Base-by-base conservation (phyloP, 192 early-diverging fungal species). In the Coemansia sp. region DNA sequence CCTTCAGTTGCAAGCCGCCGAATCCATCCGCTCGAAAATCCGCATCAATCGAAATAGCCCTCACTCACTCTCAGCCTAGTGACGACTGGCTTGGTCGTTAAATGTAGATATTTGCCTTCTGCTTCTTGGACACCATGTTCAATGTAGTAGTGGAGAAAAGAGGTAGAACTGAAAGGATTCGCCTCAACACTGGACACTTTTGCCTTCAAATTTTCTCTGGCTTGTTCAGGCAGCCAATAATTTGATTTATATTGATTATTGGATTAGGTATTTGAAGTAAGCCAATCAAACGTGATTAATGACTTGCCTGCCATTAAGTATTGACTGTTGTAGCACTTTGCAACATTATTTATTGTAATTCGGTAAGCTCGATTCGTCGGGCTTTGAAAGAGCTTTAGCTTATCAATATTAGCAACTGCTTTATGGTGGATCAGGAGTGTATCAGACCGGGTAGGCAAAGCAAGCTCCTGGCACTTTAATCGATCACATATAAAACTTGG, bases 331-430 rank as follows among this genome's bases (percentile, higher is more conserved):
- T 21, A 21, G 21, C 21, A 21, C 21, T 21, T 21, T 21, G 21
- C 0, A 21, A 21, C 21, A 21, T 21, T 8, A n/a, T 35, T 35
- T 35, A 35, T 35, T 7, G 32, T 7, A 35, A 6, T 35, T 35
- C 8, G 32, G 32, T 8, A 35, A 35, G 32, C 32, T 35, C 7
- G 0, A 2, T 35, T 4, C 32, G 6, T 35, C 32, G 32, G 32
- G 32, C 32, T 35, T 35, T 35, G 32, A 35, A 35, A 35, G 94
- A 90, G 32, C 83, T 96, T 55, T 81, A 87, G 50, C 82, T 99
- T 11, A 92, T 94, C 1, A 94, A 97, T 83, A 87, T 99, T 32
- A 94, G 98, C 68, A 96, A 99, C 83, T 99, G 89, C 60, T 97
- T 99, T 67, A 85, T 90, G 23, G 95, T 96, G 7, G 94, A 93